These are phyloP conservation scores for Urtica urens DNA, from an alignment of 306 rosid genomes.

Conservation along the genomic window DNA sequence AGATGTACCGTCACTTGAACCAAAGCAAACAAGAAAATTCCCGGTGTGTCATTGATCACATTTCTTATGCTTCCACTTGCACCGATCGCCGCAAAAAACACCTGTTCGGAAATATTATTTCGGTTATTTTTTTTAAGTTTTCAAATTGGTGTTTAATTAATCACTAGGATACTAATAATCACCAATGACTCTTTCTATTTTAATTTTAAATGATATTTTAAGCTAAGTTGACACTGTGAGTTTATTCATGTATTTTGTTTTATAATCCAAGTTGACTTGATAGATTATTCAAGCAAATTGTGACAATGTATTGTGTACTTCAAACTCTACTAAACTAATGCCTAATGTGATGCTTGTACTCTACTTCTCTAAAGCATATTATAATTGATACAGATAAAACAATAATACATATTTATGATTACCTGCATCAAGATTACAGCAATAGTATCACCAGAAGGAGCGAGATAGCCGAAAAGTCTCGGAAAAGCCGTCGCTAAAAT, in stretches of 20 bases:
- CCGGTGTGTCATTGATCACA: conserved; percentile 47
- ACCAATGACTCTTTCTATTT: too few species aligned
- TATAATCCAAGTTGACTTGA: neutral
- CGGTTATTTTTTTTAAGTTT: too few species aligned
- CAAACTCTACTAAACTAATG: neutral
- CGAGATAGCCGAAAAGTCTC: conserved; percentile 33
- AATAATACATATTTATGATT: conserved; percentile 2
- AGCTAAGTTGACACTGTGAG: conserved; percentile 2
- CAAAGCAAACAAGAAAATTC: conserved; percentile 54
- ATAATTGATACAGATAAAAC: too few species aligned
- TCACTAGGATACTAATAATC: too few species aligned
- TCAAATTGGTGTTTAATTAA: too few species aligned
- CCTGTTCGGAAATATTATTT: conserved; percentile 16
- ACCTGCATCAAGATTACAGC: conserved; percentile 62
- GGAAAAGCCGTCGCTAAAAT: conserved; percentile 51
- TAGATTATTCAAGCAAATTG: conserved; percentile 2
- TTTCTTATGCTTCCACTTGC: conserved; percentile 63
- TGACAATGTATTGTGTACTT: neutral
- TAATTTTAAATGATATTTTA: too few species aligned
- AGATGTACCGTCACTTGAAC: conserved; percentile 67
- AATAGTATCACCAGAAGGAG: conserved; percentile 47
- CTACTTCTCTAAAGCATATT: neutral
- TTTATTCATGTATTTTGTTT: neutral
- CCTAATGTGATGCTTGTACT: neutral
- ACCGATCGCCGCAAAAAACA: conserved; percentile 54